Conservation (phyloP, 768 basidiomycete species). For the Xerocomellus dryophilus region DNA sequence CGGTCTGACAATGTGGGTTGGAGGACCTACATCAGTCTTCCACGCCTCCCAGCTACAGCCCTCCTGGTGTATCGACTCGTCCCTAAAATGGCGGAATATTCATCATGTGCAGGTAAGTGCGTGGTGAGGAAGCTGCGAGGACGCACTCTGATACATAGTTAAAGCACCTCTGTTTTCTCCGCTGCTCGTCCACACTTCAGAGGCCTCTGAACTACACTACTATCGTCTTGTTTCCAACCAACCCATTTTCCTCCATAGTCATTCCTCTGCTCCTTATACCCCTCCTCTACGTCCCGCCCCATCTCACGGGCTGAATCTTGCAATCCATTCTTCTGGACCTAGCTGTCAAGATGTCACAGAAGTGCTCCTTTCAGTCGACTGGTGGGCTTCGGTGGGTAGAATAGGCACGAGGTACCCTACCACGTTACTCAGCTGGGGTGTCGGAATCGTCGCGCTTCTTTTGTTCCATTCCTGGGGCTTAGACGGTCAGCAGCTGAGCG, state of each 20-base stretch:
- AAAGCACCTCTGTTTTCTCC: slow-evolving; percentile 58
- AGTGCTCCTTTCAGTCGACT: slow-evolving; percentile 62
- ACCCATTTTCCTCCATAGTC: slow-evolving; percentile 55
- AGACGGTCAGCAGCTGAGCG: slow-evolving; percentile 38
- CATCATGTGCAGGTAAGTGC: slow-evolving; percentile 32
- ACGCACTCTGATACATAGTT: slow-evolving; percentile 8
- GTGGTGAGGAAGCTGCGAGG: background rate
- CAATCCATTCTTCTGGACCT: slow-evolving; percentile 53
- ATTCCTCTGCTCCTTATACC: slow-evolving; percentile 65
- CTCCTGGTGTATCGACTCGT: slow-evolving; percentile 63
- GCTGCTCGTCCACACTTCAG: slow-evolving; percentile 62
- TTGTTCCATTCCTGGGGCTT: slow-evolving; percentile 51
- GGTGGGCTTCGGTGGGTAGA: slow-evolving; percentile 67
- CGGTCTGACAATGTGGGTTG: slow-evolving; percentile 32
- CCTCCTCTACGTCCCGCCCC: slow-evolving; percentile 17
- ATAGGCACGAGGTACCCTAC: slow-evolving; percentile 73
- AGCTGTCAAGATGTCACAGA: slow-evolving; percentile 41
- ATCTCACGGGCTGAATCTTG: slow-evolving; percentile 47
- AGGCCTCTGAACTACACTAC: slow-evolving; percentile 63
- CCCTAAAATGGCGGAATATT: slow-evolving; percentile 26
- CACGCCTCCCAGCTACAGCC: slow-evolving; percentile 54
- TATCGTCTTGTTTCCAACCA: slow-evolving; percentile 44
- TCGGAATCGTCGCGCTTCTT: slow-evolving; percentile 63
- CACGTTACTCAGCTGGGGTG: slow-evolving; percentile 67
- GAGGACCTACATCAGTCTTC: slow-evolving; percentile 46